phyloP scores from a whole-genome alignment of 805 yeast species.

The Lachancea waltii region DNA sequence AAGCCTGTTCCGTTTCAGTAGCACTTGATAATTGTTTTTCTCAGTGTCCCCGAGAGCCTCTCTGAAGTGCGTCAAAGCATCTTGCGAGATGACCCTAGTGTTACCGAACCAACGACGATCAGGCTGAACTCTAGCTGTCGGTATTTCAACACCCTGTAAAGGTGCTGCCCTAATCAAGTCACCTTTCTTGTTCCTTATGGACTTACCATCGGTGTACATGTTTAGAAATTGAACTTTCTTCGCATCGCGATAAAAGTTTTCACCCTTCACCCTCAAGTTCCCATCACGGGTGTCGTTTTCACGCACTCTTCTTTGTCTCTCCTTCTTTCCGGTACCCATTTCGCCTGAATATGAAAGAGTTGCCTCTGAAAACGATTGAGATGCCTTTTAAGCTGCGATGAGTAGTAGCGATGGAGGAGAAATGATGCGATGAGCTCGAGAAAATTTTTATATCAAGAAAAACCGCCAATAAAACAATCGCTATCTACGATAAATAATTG shows the following conservation, averaged over 20 bases:
- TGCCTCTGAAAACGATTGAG: too few relatives aligned
- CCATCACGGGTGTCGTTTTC: constrained; percentile 82
- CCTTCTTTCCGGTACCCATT: constrained; percentile 96
- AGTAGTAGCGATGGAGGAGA: constrained; percentile 6
- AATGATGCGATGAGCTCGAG: constrained; percentile 21
- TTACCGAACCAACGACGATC: constrained; percentile 97
- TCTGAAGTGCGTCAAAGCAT: constrained; percentile 88
- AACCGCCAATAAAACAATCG: background rate
- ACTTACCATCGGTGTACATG: constrained; percentile 91
- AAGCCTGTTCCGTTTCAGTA: constrained; percentile 79
- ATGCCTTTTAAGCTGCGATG: background rate
- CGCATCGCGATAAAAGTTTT: constrained; percentile 92
- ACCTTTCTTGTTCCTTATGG: constrained; percentile 80
- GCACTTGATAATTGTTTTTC: constrained; percentile 77
- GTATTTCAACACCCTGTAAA: constrained; percentile 79
- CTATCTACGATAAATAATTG: constrained; percentile 9
- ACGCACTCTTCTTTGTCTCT: constrained; percentile 77
- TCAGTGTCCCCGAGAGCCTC: constrained; percentile 86
- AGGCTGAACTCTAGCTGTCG: constrained; percentile 91
- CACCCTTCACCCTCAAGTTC: constrained; percentile 90
- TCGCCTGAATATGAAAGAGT: too few relatives aligned
- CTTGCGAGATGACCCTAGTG: constrained; percentile 95
- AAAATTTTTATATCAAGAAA: constrained; percentile 2
- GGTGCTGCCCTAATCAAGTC: constrained; percentile 83
- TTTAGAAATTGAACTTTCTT: constrained; percentile 82